Base-by-base conservation (phyloP, 2,329 filamentous ascomycete genomes). In the Phyllosticta citrichinensis region DNA sequence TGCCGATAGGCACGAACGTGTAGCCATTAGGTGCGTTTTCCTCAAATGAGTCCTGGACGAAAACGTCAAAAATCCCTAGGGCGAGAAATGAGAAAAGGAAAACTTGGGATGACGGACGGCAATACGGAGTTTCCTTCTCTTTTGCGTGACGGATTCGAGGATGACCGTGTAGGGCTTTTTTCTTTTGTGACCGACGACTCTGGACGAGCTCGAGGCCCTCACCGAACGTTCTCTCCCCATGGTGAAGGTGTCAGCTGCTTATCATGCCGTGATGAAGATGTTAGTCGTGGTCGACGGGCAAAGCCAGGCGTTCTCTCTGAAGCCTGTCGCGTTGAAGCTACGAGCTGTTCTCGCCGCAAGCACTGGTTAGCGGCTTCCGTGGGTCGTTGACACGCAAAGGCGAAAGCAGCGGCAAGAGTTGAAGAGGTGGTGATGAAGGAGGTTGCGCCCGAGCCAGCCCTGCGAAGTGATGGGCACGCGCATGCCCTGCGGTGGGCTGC, bases 1-100 rank as follows among this genome's bases (percentile, higher is more conserved):
- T 81, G 24, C 84, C 84, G 54, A 82, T 79, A 22, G 82, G 80
- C 56, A 87, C 79, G 66, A 84, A 86, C 0, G 79, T 81, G 68
- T 85, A 86, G n/a, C 83, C 83, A 55, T 72, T 71, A 10, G 83
- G 83, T 22, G 83, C 76, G 65, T 79, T 75, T n/a, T 76, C 73
- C 62, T 79, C 76, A 65, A 83, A 83, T 20, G 80, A 80, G 52
- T 82, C 77, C 83, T 85, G 70, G 57, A 50, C 60, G 40, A 30
- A 60, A 64, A 17, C 62, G 73, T 79, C 68, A 24, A 55, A 76
- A 72, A 69, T 65, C 64, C 54, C 30, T 59, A 58, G 57, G 50
- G 52, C 51, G 64, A 19, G 51, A 20, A 55, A 63, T 12, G n/a
- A 50, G 27, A 22, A 52, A 3, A 58, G 47, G 65, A 60, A 53